Percentiles rank a stretch among this genome's conserved stretches.
Evolutionary conservation across 768 basidiomycete genomes (phyloP).

Genomic region (Lactifluus hygrophoroides): DNA sequence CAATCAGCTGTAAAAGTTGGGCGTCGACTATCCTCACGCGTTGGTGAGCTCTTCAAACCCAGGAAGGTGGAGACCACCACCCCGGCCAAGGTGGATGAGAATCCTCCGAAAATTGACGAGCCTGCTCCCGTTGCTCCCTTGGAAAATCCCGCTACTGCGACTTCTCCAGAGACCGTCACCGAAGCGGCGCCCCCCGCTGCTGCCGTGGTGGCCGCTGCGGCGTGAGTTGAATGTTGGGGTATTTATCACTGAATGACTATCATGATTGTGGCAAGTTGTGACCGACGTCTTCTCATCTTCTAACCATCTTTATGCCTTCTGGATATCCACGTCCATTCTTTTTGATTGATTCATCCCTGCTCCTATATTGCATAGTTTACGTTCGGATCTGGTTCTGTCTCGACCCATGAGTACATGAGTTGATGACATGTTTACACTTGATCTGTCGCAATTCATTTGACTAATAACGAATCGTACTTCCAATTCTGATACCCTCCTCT

Average conservation of each 20-base stretch:
- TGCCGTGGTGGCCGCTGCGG: slow-evolving; percentile 70
- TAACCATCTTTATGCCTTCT: slow-evolving; percentile 27
- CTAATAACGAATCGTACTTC: slow-evolving; percentile 50
- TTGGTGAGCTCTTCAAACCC: slow-evolving; percentile 75
- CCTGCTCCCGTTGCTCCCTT: slow-evolving; percentile 75
- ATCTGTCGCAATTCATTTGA: slow-evolving; percentile 58
- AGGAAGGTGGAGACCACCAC: slow-evolving; percentile 45
- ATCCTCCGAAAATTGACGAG: slow-evolving; percentile 84
- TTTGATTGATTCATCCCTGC: slow-evolving; percentile 21
- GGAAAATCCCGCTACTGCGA: slow-evolving; percentile 62
- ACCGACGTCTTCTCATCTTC: slow-evolving; percentile 21
- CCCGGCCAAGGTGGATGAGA: slow-evolving; percentile 80
- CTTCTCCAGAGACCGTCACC: slow-evolving; percentile 30
- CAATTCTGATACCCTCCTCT: slow-evolving; percentile 31
- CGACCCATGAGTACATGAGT: slow-evolving; percentile 31
- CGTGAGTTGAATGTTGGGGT: slow-evolving; percentile 51
- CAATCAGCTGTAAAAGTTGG: slow-evolving; percentile 48
- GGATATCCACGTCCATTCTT: slow-evolving; percentile 28
- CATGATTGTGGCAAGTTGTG: slow-evolving; percentile 21
- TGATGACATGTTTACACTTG: slow-evolving; percentile 55
- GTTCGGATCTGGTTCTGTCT: slow-evolving; percentile 49
- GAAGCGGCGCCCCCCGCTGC: slow-evolving; percentile 42
- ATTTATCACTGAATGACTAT: slow-evolving; percentile 29
- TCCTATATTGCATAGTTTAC: slow-evolving; percentile 33
- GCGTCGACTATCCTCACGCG: slow-evolving; percentile 78